Base-by-base conservation (phyloP, 805 yeast genomes). In the Scheffersomyces coipomensis region DNA sequence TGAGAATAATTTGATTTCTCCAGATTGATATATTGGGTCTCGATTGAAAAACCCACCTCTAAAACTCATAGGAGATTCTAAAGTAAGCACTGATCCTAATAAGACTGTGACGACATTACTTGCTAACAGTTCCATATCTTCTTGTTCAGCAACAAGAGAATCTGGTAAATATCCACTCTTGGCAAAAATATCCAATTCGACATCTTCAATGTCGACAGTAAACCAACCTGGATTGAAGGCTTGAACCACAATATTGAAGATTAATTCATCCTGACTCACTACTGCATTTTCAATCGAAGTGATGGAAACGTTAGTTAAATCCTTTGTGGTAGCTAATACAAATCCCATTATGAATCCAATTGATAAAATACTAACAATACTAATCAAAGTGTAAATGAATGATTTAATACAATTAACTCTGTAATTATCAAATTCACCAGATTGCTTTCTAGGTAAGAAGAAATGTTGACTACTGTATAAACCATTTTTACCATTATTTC, bases 161-260 rank as follows among this genome's bases (percentile, higher is more conserved):
- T 51, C 56, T 2, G 56, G 56, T 23, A 76, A 53, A 49, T 73
- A 76, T 5, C 79, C 72, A 34, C 86, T 78, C 50, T 81, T 82
- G 1, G 91, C 97, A 68, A 91, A 91, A 2, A 91, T 70, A 57
- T 91, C 97, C 30, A 91, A 60, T 48, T 87, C 91, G 8, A 83
- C 82, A 11, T 79, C 78, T 30, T 70, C 67, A 2, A 90, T 70
- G 2, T 68, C 64, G 4, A 89, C 78, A 2, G 85, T 72, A 47
- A 89, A 70, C 62, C 90, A 76, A 0, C 97, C 96, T 0, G 97
- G 97, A 57, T 91, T 91, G 51, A 83, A 78, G 0, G 95, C 95
- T 43, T 80, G 84, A 17, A 88, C 78, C 2, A 78, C 76, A 50
- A 91, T 65, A 55, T 84, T 87, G 64, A 91, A 88, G 1, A 89